phyloP scores from a whole-genome alignment of 768 basidiomycete genomes.

The Tylopilus plumbeoviolaceoides region DNA sequence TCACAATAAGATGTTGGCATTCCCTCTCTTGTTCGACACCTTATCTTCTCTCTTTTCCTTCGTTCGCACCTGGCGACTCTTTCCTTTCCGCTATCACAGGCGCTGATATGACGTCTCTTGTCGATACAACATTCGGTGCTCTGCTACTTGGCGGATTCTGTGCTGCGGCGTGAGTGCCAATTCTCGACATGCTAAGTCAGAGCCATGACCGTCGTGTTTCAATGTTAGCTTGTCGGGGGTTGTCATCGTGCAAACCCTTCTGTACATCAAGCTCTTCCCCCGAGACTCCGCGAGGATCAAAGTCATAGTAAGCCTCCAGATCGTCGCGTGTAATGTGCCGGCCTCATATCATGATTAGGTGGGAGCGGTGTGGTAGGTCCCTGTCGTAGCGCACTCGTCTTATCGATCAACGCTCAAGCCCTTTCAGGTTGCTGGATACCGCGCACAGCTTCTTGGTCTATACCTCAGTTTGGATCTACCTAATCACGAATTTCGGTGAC shows the following conservation, averaged over 20 bases:
- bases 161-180: constrained; percentile 23
- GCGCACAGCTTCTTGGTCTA: constrained; percentile 40
- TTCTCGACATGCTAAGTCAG: neutral
- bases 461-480: constrained; percentile 39
- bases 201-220: neutral
- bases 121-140: constrained; percentile 26
- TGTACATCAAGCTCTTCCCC: constrained; percentile 31
- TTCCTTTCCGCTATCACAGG: neutral
- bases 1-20: neutral
- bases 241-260: constrained; percentile 24
- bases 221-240: constrained; percentile 26
- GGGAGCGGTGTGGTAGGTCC: constrained; percentile 23
- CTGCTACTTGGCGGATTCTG: constrained; percentile 29
- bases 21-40: neutral
- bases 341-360: constrained; percentile 15
- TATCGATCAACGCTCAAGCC: neutral
- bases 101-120: constrained; percentile 6
- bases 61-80: neutral
- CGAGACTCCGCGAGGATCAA: constrained; percentile 19
- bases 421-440: constrained; percentile 32
- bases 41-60: neutral
- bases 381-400: neutral
- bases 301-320: constrained; percentile 16
- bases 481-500: constrained; percentile 44
- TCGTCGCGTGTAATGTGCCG: neutral